Conservation (phyloP, 2,329 filamentous ascomycete genomes). For the Drechslera avenae region DNA sequence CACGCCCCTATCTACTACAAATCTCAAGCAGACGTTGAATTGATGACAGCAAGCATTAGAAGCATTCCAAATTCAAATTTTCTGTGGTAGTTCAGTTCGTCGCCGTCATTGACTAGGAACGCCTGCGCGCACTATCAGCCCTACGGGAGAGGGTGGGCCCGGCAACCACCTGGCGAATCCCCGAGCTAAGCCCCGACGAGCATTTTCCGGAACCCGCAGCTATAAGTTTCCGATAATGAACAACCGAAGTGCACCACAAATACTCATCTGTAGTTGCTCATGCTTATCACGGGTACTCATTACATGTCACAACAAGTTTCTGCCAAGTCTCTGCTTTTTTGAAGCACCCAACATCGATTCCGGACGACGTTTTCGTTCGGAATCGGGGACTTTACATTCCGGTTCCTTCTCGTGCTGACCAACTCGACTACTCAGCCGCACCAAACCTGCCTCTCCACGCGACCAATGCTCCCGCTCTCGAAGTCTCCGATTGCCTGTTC, state of each 20-base stretch:
- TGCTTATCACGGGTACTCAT: no score
- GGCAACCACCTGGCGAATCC: conserved; percentile 7
- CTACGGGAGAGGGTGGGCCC: conserved; percentile 12
- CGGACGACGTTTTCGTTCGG: not conserved
- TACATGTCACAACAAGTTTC: no score
- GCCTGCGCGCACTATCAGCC: conserved; percentile 4
- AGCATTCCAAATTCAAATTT: no score
- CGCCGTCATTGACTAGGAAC: not conserved
- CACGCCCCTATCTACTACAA: not conserved
- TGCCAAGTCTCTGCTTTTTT: no score
- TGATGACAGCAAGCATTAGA: no score
- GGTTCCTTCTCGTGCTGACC: conserved; percentile 21
- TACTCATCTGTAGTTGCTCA: not conserved
- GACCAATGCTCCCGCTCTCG: conserved; percentile 14
- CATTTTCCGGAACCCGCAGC: conserved; percentile 18
- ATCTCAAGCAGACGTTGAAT: not conserved
- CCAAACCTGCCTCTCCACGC: conserved; percentile 24
- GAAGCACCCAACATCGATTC: not conserved
- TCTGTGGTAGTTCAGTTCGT: not conserved
- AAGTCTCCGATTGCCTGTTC: conserved; percentile 5
- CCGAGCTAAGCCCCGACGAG: conserved; percentile 24
- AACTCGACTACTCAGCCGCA: conserved; percentile 18
- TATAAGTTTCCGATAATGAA: not conserved
- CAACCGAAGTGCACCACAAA: not conserved
- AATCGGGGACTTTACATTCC: conserved; percentile 7